Percentiles rank a stretch among this genome's conserved stretches.
Conservation (phyloP, 164 flowering plant genomes). For the Berberis thunbergii region DNA sequence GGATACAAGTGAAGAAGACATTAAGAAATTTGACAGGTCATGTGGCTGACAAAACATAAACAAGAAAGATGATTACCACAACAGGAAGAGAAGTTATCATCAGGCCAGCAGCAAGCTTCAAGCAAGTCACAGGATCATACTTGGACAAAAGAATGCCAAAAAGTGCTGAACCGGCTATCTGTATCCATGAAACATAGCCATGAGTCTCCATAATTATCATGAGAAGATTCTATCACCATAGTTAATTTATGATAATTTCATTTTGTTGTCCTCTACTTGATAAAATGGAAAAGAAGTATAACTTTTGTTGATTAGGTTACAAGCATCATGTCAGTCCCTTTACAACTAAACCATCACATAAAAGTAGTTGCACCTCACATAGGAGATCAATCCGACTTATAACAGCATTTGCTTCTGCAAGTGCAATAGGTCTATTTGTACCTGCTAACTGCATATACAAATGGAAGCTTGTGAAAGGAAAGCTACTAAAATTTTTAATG, state of each 20-base stretch:
- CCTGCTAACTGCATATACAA: conserved; percentile 69
- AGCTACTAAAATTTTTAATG: neutral
- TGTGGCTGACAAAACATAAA: neutral
- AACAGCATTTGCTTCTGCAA: conserved; percentile 93
- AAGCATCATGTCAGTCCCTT: neutral
- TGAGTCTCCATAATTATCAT: too few species aligned
- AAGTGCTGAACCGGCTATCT: conserved; percentile 90
- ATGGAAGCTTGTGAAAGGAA: neutral
- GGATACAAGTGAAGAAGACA: neutral
- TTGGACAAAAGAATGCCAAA: conserved; percentile 90
- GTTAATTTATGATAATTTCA: too few species aligned
- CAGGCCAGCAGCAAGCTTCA: conserved; percentile 76
- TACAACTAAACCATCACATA: neutral
- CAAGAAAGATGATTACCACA: conserved; percentile 41
- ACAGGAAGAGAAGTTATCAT: conserved; percentile 78
- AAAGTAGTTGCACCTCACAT: conserved; percentile 55
- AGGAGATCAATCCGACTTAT: conserved; percentile 84
- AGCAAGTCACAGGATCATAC: conserved; percentile 82
- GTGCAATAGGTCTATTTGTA: conserved; percentile 78
- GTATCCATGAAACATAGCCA: conserved; percentile 12
- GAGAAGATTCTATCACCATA: too few species aligned
- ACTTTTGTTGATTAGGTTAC: too few species aligned
- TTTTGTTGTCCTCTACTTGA: too few species aligned
- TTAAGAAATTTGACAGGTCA: neutral
- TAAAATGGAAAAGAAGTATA: neutral